Evolutionary conservation across 352 stramenopile genomes (phyloP).

Genomic region (Phytophthora podocarpi): DNA sequence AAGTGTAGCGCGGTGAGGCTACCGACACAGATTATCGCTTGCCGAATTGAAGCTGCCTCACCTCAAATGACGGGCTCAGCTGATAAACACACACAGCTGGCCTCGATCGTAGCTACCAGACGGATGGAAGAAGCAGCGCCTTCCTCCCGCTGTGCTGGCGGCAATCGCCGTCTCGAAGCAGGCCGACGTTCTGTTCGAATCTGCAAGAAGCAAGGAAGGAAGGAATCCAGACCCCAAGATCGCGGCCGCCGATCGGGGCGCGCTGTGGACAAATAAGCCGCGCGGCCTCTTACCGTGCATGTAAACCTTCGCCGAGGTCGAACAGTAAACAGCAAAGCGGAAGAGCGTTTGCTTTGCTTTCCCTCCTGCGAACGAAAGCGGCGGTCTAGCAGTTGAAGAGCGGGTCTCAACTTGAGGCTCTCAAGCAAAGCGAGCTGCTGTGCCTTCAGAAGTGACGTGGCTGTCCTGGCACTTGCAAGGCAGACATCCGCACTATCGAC

Average conservation of each 20-base stretch:
- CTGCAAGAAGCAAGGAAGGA: background rate
- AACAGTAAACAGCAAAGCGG: constrained; percentile 3
- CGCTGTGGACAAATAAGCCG: constrained; percentile 1
- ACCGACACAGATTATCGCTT: background rate
- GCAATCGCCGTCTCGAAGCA: no score
- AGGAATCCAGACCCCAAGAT: constrained; percentile 6
- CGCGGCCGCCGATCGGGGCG: background rate
- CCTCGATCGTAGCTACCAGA: background rate
- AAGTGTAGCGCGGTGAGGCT: background rate
- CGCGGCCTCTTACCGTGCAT: no score
- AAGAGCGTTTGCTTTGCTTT: background rate
- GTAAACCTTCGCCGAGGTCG: no score
- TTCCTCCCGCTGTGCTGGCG: no score
- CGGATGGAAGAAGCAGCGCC: constrained; percentile 4
- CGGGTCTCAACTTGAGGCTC: no score
- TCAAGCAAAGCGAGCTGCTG: no score
- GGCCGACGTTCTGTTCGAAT: constrained; percentile 1
- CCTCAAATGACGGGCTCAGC: background rate
- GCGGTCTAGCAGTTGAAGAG: no score
- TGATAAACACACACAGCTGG: background rate
- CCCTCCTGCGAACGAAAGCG: constrained; percentile 5
- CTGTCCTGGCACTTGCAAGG: constrained; percentile 15
- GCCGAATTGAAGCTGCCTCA: constrained; percentile 2
- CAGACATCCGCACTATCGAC: constrained; percentile 18
- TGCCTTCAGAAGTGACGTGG: constrained; percentile 7